Percentiles rank a stretch among this genome's conserved stretches.
These are phyloP conservation scores for Cercospora brassicicola DNA, from an alignment of 2,329 filamentous ascomycete species.

Conservation along the genomic window DNA sequence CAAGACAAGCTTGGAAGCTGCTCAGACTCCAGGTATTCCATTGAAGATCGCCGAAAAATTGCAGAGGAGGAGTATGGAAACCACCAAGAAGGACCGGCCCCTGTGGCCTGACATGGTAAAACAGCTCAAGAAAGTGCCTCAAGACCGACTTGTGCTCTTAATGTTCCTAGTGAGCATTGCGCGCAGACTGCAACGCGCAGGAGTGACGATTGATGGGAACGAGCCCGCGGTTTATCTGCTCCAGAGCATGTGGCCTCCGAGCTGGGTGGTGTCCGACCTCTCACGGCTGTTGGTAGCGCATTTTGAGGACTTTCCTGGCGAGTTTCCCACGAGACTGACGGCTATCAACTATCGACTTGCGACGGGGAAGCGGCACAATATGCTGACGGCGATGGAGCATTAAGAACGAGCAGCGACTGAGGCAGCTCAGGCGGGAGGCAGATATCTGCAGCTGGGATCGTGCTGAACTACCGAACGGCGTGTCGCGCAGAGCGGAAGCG, in stretches of 20 bases:
- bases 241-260: conserved; percentile 16
- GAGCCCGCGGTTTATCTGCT: conserved; percentile 20
- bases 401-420: neutral
- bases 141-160: conserved; percentile 18
- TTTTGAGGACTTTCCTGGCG: conserved; percentile 22
- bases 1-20: conserved; percentile 12
- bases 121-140: conserved; percentile 22
- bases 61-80: conserved; percentile 17
- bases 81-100: conserved; percentile 10
- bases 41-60: conserved; percentile 13
- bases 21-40: conserved; percentile 7
- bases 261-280: conserved; percentile 12
- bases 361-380: conserved; percentile 10
- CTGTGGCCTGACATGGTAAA: conserved; percentile 20
- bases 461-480: neutral
- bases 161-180: conserved; percentile 24
- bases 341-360: conserved; percentile 21
- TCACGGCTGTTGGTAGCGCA: conserved; percentile 18
- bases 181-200: conserved; percentile 14
- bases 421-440: neutral
- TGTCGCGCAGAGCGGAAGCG: neutral
- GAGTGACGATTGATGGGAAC: conserved; percentile 17
- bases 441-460: neutral
- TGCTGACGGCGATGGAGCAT: conserved; percentile 8
- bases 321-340: conserved; percentile 17